Evolutionary conservation across 805 yeast genomes (phyloP).

Genomic region (Blastobotrys americana): DNA sequence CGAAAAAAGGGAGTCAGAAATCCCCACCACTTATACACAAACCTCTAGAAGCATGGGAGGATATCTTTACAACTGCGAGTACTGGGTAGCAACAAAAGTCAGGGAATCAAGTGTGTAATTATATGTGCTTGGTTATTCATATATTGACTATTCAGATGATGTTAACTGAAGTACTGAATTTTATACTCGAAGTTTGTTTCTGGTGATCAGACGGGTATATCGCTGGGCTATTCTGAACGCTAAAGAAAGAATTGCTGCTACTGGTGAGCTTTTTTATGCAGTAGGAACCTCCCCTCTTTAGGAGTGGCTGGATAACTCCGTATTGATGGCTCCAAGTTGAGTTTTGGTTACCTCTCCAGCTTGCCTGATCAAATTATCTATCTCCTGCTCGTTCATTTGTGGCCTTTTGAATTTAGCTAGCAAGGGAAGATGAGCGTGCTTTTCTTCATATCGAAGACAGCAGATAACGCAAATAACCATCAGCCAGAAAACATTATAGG

Average conservation of each 20-base stretch:
- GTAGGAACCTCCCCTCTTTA: too few species aligned
- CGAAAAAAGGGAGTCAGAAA: slow-evolving; percentile 36
- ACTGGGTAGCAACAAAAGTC: slow-evolving; percentile 51
- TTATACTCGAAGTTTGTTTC: too few species aligned
- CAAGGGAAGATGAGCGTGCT: slow-evolving; percentile 65
- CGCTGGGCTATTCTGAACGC: too few species aligned
- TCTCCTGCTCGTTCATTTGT: slow-evolving; percentile 24
- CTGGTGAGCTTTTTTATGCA: too few species aligned
- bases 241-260: too few species aligned
- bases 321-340: slow-evolving; percentile 6
- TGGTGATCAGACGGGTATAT: too few species aligned
- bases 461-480: slow-evolving; percentile 46
- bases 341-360: slow-evolving; percentile 15
- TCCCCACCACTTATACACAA: slow-evolving; percentile 45
- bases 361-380: slow-evolving; percentile 15
- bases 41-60: slow-evolving; percentile 46
- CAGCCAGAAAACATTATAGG: slow-evolving; percentile 87
- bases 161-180: too few species aligned
- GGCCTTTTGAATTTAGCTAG: slow-evolving; percentile 39
- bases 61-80: slow-evolving; percentile 56
- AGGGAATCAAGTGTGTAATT: too few species aligned
- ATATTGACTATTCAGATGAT: too few species aligned
- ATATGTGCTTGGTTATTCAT: too few species aligned
- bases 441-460: slow-evolving; percentile 80
- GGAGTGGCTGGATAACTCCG: neutral